phyloP scores from a whole-genome alignment of 2,329 filamentous ascomycete species.

The Spiromastix sp. region DNA sequence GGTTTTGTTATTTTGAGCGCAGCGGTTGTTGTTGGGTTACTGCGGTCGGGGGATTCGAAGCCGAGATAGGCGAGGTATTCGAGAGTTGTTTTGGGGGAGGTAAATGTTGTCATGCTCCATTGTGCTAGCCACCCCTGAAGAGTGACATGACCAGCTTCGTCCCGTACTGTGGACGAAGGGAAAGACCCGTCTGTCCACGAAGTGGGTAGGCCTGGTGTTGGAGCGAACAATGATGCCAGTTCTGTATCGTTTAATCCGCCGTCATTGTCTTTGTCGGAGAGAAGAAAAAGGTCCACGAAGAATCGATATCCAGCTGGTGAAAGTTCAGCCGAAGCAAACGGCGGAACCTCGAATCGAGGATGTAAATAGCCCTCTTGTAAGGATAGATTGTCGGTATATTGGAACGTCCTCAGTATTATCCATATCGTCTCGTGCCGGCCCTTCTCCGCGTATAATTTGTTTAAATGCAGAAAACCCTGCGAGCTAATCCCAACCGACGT shows the following conservation, averaged over 20 bases:
- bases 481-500: constrained; percentile 66
- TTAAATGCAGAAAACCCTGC: constrained; percentile 75
- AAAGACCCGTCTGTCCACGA: constrained; percentile 87
- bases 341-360: constrained; percentile 88
- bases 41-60: constrained; percentile 66
- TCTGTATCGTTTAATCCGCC: constrained; percentile 83
- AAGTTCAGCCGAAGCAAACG: constrained; percentile 84
- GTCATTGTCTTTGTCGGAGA: constrained; percentile 96
- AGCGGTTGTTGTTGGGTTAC: constrained; percentile 65
- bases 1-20: constrained; percentile 90
- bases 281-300: constrained; percentile 89
- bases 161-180: constrained; percentile 85
- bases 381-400: constrained; percentile 91
- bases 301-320: constrained; percentile 93
- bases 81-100: constrained; percentile 87
- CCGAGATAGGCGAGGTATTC: constrained; percentile 95
- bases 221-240: constrained; percentile 76
- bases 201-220: constrained; percentile 76
- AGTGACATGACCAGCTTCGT: constrained; percentile 90
- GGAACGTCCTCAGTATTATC: constrained; percentile 90
- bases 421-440: constrained; percentile 96
- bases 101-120: constrained; percentile 99
- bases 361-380: constrained; percentile 84
- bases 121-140: constrained; percentile 96
- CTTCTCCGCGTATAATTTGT: constrained; percentile 95